These are phyloP conservation scores for Boletus sensibilis DNA, from an alignment of 768 basidiomycete species.

Conservation along the genomic window DNA sequence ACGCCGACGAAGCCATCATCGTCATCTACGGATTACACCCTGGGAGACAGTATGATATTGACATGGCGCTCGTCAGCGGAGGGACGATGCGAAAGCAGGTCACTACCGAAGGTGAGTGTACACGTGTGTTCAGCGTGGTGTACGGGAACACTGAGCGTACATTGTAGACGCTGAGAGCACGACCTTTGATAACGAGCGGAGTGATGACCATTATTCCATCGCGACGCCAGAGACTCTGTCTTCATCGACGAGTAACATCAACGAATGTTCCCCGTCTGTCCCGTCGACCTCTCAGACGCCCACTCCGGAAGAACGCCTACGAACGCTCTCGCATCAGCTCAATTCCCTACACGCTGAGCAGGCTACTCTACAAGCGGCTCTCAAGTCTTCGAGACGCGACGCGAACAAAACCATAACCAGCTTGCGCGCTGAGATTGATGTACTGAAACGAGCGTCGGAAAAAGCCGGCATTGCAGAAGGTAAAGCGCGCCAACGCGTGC, in stretches of 20 bases:
- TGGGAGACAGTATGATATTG: conserved; percentile 87
- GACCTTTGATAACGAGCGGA: conserved; percentile 22
- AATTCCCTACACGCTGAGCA: conserved; percentile 62
- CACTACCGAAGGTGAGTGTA: conserved; percentile 56
- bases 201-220: conserved; percentile 16
- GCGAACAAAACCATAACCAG: conserved; percentile 81
- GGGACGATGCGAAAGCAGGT: conserved; percentile 65
- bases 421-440: conserved; percentile 81
- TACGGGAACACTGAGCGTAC: conserved; percentile 3
- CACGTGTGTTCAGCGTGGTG: conserved; percentile 9
- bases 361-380: conserved; percentile 59
- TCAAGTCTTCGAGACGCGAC: conserved; percentile 79
- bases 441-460: conserved; percentile 78
- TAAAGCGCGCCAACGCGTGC: conserved; percentile 80
- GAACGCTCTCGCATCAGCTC: conserved; percentile 68
- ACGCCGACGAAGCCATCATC: conserved; percentile 83
- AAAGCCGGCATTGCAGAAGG: conserved; percentile 72
- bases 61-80: conserved; percentile 68
- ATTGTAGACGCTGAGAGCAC: conserved; percentile 23
- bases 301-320: conserved; percentile 65
- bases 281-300: conserved; percentile 31
- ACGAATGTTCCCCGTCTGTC: conserved; percentile 16
- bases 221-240: conserved; percentile 14
- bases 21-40: conserved; percentile 89
- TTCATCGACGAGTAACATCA: conserved; percentile 30